Evolutionary conservation across 2,329 filamentous ascomycete species (phyloP), one percentile per base, ranked within the genome.

Genomic region (Ilyonectria robusta): DNA sequence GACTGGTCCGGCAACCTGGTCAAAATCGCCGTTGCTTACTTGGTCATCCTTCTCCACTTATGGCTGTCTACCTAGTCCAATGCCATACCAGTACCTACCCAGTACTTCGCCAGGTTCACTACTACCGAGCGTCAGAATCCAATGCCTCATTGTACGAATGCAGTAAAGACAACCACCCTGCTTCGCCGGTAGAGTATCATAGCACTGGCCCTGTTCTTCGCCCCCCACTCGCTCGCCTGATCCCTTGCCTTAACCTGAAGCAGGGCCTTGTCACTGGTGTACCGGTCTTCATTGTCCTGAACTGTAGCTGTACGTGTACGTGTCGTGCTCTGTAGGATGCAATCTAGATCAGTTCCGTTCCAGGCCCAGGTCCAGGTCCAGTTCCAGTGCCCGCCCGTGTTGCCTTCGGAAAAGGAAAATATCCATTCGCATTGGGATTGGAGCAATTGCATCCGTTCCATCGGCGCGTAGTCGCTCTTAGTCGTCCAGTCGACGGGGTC

Each of bases 191-290:
- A n/a, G 15, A 42, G 40, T n/a, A 17, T n/a, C 15, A 10, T 9
- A 51, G 26, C 29, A 19, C 48, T 9, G 26, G 31, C 48, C 48
- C 5, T 21, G n/a, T 21, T 33, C 31, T 35, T 51, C 44, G 48
- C 31, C 31, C 31, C 44, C 56, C 57, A 50, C 57, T 42, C 11
- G 57, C 33, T 50, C 47, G 23, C 33, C 21, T 51, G 29, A n/a
- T 19, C 21, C 33, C 46, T 44, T 51, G 23, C 46, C 59, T 55
- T 47, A 48, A 59, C 50, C 59, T 60, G 58, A 62, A 55, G 33
- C 59, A 62, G 50, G 46, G 46, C 50, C 50, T 21, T 31, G 29
- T 11, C 31, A 6, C 8, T 35, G 29, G 56, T 26, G 50, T 13
- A 53, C 50, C 29, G 50, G 31, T 21, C 31, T 35, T 53, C 50